These are phyloP conservation scores for Talaromyces sp. DNA, from an alignment of 2,329 filamentous ascomycete genomes.

Conservation along the genomic window DNA sequence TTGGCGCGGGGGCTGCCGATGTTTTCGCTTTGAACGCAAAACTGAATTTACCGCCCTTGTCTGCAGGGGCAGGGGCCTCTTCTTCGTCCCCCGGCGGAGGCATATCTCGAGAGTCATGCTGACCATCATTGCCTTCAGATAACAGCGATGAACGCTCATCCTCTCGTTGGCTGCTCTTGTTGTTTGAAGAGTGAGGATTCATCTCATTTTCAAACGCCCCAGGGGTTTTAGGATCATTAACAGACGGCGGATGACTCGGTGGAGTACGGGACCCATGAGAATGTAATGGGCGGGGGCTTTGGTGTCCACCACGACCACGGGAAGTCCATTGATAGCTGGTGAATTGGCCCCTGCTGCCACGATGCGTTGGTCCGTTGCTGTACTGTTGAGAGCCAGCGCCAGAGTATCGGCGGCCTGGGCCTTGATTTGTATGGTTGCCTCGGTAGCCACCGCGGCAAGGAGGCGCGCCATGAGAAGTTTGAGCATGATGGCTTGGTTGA, in stretches of 20 bases:
- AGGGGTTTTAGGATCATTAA: conserved; percentile 38
- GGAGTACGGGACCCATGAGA: conserved; percentile 37
- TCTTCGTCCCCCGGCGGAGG: conserved; percentile 59
- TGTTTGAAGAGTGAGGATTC: conserved; percentile 59
- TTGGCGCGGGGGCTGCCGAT: conserved; percentile 56
- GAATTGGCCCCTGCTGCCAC: conserved; percentile 61
- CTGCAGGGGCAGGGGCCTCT: conserved; percentile 56
- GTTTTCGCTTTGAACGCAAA: conserved; percentile 89
- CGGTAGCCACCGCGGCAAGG: conserved; percentile 62
- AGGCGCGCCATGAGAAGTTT: conserved; percentile 50
- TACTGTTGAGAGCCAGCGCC: conserved; percentile 53
- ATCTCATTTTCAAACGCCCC: conserved; percentile 60
- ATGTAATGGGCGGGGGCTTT: conserved; percentile 44
- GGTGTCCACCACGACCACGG: conserved; percentile 53
- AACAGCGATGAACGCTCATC: conserved; percentile 59
- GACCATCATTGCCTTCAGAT: conserved; percentile 30
- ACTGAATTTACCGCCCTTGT: conserved; percentile 74
- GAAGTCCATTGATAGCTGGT: conserved; percentile 73
- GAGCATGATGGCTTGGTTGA: conserved; percentile 52
- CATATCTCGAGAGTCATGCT: conserved; percentile 50
- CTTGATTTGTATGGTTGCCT: conserved; percentile 58
- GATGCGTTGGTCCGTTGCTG: conserved; percentile 42
- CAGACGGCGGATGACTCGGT: conserved; percentile 28
- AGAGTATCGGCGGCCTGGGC: conserved; percentile 49
- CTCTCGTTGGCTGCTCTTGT: conserved; percentile 66